Conservation (phyloP, 2,329 filamentous ascomycete genomes). For the Clonostachys solani region DNA sequence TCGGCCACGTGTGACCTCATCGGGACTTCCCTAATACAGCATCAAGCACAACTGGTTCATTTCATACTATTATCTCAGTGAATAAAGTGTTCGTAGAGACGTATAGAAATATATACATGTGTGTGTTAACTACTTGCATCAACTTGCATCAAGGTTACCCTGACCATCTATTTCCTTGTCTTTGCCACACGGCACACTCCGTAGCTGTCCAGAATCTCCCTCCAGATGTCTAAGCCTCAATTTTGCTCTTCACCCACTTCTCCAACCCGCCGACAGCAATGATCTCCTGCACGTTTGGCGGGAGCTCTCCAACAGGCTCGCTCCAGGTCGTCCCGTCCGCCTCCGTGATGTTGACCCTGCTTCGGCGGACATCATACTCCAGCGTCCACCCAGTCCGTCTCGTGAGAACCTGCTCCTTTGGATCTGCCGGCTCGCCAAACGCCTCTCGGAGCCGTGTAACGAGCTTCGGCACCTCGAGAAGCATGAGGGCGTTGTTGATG, state of each 20-base stretch:
- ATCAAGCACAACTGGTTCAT: too few relatives aligned
- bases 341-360: constrained; percentile 68
- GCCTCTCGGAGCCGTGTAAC: constrained; percentile 61
- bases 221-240: constrained; percentile 1
- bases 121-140: too few relatives aligned
- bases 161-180: too few relatives aligned
- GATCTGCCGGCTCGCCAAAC: constrained; percentile 34
- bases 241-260: constrained; percentile 4
- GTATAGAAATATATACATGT: too few relatives aligned
- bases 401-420: constrained; percentile 52
- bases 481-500: constrained; percentile 76
- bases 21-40: too few relatives aligned
- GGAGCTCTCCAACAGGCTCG: constrained; percentile 78
- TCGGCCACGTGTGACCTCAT: too few relatives aligned
- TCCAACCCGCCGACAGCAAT: constrained; percentile 2
- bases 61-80: too few relatives aligned
- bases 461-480: constrained; percentile 63
- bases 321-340: constrained; percentile 65
- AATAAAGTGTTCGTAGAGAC: too few relatives aligned
- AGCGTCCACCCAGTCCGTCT: constrained; percentile 80
- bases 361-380: constrained; percentile 73
- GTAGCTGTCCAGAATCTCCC: too few relatives aligned
- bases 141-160: too few relatives aligned
- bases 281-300: constrained; percentile 61
- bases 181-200: too few relatives aligned